phyloP scores from a whole-genome alignment of 768 basidiomycete species.

The Chalciporus chontae region DNA sequence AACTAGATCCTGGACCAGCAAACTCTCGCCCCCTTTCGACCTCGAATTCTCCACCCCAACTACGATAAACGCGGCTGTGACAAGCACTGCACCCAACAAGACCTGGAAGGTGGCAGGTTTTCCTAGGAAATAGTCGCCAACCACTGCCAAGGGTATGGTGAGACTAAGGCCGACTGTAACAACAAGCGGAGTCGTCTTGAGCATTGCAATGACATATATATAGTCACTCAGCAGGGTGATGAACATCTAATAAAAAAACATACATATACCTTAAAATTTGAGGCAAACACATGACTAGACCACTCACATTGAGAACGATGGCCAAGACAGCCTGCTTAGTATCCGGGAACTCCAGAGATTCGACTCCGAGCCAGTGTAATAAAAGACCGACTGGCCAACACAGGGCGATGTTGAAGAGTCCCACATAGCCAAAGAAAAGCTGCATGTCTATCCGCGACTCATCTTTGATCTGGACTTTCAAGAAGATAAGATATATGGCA shows the following conservation, averaged over 20 bases:
- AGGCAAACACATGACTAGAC: background rate
- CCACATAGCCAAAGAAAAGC: conserved; percentile 92
- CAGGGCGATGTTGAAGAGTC: conserved; percentile 74
- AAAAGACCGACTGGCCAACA: conserved; percentile 77
- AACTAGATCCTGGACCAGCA: conserved; percentile 1
- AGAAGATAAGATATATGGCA: conserved; percentile 80
- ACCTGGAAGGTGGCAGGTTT: conserved; percentile 57
- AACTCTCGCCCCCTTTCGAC: conserved; percentile 32
- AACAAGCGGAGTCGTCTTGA: conserved; percentile 93
- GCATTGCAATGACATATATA: conserved; percentile 85
- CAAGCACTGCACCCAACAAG: conserved; percentile 70
- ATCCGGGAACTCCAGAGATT: conserved; percentile 70
- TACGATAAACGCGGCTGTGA: conserved; percentile 72
- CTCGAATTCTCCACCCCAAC: conserved; percentile 58
- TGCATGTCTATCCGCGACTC: conserved; percentile 91
- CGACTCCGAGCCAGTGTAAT: conserved; percentile 69
- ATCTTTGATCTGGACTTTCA: conserved; percentile 81
- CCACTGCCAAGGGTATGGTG: conserved; percentile 88
- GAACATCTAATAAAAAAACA: conserved; percentile 52
- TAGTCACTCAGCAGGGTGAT: conserved; percentile 86
- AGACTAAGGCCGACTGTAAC: conserved; percentile 91
- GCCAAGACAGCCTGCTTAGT: conserved; percentile 46
- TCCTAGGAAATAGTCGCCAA: conserved; percentile 71
- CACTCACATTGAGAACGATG: conserved; percentile 53
- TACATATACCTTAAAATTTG: background rate